A percentile compares a stretch with the other conserved stretches of the same genome.
phyloP scores from a whole-genome alignment of 2,329 filamentous ascomycete species.

The Venturia nashicola region DNA sequence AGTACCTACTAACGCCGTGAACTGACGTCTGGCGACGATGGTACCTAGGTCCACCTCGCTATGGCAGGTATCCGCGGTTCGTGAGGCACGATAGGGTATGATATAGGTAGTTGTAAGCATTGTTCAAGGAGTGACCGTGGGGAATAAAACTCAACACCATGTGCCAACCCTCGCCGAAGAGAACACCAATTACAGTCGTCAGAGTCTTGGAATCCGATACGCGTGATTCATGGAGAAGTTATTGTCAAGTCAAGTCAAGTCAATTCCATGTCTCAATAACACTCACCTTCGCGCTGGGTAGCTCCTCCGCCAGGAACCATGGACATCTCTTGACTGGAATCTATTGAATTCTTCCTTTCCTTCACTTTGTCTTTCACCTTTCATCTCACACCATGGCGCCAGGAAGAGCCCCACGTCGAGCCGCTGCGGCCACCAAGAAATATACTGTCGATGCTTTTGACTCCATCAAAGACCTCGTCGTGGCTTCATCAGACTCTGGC shows the following conservation, averaged over 20 bases:
- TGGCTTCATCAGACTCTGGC: neutral
- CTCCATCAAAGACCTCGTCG: slow-evolving; percentile 5
- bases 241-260: neutral
- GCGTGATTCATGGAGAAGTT: neutral
- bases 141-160: neutral
- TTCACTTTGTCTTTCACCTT: neutral
- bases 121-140: neutral
- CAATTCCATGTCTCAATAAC: neutral
- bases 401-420: neutral
- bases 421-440: slow-evolving; percentile 1
- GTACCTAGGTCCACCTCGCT: too few species aligned
- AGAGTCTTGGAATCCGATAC: neutral
- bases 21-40: neutral
- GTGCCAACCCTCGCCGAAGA: neutral
- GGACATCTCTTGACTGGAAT: neutral
- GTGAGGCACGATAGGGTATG: too few species aligned
- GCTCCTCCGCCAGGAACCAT: neutral
- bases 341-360: neutral
- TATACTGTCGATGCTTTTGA: slow-evolving; percentile 6
- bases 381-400: neutral
- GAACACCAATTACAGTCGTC: neutral
- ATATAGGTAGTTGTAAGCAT: neutral
- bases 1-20: too few species aligned
- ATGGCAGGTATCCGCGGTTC: neutral
- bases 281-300: neutral